A percentile compares a stretch with the other conserved stretches of the same genome.
Evolutionary conservation across 805 yeast species (phyloP).

Genomic region (Lachancea meyersii): DNA sequence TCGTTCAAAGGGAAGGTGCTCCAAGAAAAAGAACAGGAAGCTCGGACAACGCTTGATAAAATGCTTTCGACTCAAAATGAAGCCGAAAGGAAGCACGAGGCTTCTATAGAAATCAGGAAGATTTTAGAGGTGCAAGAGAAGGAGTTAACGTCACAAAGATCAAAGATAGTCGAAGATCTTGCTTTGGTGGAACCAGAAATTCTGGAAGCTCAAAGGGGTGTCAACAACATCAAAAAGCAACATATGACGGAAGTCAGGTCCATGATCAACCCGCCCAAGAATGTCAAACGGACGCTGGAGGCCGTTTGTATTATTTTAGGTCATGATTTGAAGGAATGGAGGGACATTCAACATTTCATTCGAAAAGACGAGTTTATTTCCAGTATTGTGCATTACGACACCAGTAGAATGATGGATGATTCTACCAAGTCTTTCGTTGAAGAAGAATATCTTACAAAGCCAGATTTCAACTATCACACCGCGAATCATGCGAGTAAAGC

Average conservation of each 20-base stretch:
- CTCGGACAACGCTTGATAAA: slow-evolving; percentile 60
- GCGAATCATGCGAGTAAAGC: slow-evolving; percentile 91
- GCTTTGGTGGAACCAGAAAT: slow-evolving; percentile 79
- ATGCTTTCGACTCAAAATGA: slow-evolving; percentile 85
- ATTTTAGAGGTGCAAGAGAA: slow-evolving; percentile 63
- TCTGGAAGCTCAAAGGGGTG: slow-evolving; percentile 77
- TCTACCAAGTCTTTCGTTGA: slow-evolving; percentile 54
- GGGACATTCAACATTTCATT: slow-evolving; percentile 74
- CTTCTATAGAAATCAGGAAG: slow-evolving; percentile 68
- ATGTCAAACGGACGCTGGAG: slow-evolving; percentile 79
- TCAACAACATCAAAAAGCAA: slow-evolving; percentile 86
- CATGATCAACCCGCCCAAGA: slow-evolving; percentile 84
- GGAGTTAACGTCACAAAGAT: slow-evolving; percentile 49
- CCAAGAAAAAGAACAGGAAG: slow-evolving; percentile 55
- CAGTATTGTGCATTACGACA: slow-evolving; percentile 69
- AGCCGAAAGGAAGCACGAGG: slow-evolving; percentile 84
- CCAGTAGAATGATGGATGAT: slow-evolving; percentile 49
- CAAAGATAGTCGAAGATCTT: slow-evolving; percentile 55
- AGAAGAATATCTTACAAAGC: slow-evolving; percentile 49
- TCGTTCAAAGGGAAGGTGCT: slow-evolving; percentile 48
- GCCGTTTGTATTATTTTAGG: slow-evolving; percentile 84
- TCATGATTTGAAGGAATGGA: slow-evolving; percentile 59
- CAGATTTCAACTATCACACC: slow-evolving; percentile 61
- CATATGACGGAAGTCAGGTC: slow-evolving; percentile 85
- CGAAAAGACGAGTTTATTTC: slow-evolving; percentile 84